Evolutionary conservation across 495 filamentous ascomycete genomes (phyloP).

Genomic region (Mytilinidion resinicola): DNA sequence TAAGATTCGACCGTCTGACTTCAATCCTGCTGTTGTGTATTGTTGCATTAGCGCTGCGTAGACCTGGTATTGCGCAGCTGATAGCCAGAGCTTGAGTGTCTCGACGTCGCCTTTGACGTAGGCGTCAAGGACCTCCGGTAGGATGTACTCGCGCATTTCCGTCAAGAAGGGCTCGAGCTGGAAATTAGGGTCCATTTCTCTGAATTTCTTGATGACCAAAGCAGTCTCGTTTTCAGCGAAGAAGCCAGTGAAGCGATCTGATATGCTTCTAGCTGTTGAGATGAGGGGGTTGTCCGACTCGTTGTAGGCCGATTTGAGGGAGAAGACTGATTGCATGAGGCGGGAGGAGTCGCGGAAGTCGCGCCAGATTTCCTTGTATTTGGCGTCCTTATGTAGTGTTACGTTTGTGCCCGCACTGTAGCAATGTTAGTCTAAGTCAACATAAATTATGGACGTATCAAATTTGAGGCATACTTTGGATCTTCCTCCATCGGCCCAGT

Average conservation of each 20-base stretch:
- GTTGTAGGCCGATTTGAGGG: slow-evolving; percentile 74
- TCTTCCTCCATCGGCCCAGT: slow-evolving; percentile 65
- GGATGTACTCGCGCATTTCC: slow-evolving; percentile 94
- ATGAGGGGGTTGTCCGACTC: slow-evolving; percentile 97
- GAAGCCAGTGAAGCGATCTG: slow-evolving; percentile 86
- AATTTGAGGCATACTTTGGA: slow-evolving; percentile 62
- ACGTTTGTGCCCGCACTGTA: slow-evolving; percentile 84
- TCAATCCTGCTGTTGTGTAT: slow-evolving; percentile 85
- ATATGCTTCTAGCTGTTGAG: slow-evolving; percentile 84
- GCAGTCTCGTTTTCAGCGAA: slow-evolving; percentile 98
- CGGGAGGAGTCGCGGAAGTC: slow-evolving; percentile 83
- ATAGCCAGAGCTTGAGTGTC: slow-evolving; percentile 88
- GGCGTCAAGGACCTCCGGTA: slow-evolving; percentile 94
- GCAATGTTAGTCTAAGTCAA: slow-evolving; percentile 5
- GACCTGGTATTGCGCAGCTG: slow-evolving; percentile 87
- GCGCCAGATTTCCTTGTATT: slow-evolving; percentile 93
- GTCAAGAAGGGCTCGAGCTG: slow-evolving; percentile 88
- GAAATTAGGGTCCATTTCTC: slow-evolving; percentile 93
- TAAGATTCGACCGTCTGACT: slow-evolving; percentile 87
- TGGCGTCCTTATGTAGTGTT: slow-evolving; percentile 91
- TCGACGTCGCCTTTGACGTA: slow-evolving; percentile 95
- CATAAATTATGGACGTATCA: not conserved
- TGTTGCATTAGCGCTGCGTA: slow-evolving; percentile 92
- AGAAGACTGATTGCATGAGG: slow-evolving; percentile 83
- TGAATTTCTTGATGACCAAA: slow-evolving; percentile 92